A percentile compares a stretch with the other conserved stretches of the same genome.
Conservation (phyloP, 257 asterid genomes). For the Gynochthodes officinalis region DNA sequence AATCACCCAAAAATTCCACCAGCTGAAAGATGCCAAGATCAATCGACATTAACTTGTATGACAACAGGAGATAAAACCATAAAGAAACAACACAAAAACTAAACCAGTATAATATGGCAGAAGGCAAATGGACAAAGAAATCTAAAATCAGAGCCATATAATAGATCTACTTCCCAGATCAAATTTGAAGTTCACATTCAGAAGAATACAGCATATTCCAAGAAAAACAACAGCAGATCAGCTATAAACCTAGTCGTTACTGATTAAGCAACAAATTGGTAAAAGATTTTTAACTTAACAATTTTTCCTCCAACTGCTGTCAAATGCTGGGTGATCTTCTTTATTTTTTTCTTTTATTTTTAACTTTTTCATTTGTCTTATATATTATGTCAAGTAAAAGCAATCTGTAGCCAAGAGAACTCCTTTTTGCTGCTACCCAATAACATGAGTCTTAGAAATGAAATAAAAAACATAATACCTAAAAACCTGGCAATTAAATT, state of each 20-base stretch:
- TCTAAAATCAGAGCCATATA: background rate
- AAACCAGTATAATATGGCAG: background rate
- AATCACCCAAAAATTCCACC: background rate
- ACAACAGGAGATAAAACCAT: background rate
- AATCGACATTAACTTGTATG: conserved; percentile 1
- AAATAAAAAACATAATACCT: background rate
- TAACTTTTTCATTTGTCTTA: background rate
- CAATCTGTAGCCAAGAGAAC: background rate
- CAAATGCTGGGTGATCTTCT: background rate
- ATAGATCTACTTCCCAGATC: background rate
- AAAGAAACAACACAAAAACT: background rate
- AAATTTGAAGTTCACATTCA: background rate
- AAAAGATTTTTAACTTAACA: background rate
- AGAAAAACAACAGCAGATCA: background rate
- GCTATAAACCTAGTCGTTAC: background rate
- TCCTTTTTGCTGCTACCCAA: background rate
- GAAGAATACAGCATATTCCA: background rate
- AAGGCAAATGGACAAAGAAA: background rate
- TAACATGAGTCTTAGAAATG: background rate
- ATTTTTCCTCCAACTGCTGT: background rate
- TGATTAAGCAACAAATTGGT: background rate
- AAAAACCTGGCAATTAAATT: background rate
- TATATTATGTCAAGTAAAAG: background rate
- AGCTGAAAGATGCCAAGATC: background rate
- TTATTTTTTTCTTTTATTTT: background rate